Evolutionary conservation across 768 basidiomycete genomes (phyloP).

Genomic region (Russula dissimulans): DNA sequence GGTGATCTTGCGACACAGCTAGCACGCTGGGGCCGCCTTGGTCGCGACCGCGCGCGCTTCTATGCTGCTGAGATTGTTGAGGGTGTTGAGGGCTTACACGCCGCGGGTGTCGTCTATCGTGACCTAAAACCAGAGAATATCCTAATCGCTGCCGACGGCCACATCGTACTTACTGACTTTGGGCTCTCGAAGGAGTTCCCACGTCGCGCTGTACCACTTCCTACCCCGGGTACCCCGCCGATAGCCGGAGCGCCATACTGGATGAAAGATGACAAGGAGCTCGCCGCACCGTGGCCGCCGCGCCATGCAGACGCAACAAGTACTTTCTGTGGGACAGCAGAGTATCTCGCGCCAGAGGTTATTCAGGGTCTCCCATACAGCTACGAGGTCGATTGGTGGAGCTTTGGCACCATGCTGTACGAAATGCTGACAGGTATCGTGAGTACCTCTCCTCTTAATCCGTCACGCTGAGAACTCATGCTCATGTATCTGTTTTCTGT

Average conservation of each 20-base stretch:
- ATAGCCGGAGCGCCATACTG: constrained; percentile 54
- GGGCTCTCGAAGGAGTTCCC: constrained; percentile 91
- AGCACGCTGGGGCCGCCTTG: constrained; percentile 89
- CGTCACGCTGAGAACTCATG: not conserved
- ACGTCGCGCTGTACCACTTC: constrained; percentile 29
- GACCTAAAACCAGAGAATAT: constrained; percentile 97
- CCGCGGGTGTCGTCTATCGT: constrained; percentile 92
- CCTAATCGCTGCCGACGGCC: constrained; percentile 87
- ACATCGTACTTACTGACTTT: constrained; percentile 96
- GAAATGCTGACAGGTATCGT: constrained; percentile 97
- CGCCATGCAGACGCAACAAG: constrained; percentile 55
- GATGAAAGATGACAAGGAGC: constrained; percentile 61
- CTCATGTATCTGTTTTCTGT: constrained; percentile 17
- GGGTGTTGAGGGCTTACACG: constrained; percentile 90
- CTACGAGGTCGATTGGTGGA: constrained; percentile 98
- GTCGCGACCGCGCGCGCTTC: constrained; percentile 89
- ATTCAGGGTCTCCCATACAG: constrained; percentile 85
- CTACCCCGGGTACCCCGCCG: constrained; percentile 42
- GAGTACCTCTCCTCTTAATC: constrained; percentile 31
- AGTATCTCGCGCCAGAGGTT: constrained; percentile 95
- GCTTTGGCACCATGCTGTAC: constrained; percentile 93
- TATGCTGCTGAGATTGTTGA: constrained; percentile 97
- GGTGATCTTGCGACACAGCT: constrained; percentile 97
- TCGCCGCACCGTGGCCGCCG: constrained; percentile 48
- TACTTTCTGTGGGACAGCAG: constrained; percentile 94